Conservation (phyloP, 106 monocot species). For the Platanthera guangdongensis region DNA sequence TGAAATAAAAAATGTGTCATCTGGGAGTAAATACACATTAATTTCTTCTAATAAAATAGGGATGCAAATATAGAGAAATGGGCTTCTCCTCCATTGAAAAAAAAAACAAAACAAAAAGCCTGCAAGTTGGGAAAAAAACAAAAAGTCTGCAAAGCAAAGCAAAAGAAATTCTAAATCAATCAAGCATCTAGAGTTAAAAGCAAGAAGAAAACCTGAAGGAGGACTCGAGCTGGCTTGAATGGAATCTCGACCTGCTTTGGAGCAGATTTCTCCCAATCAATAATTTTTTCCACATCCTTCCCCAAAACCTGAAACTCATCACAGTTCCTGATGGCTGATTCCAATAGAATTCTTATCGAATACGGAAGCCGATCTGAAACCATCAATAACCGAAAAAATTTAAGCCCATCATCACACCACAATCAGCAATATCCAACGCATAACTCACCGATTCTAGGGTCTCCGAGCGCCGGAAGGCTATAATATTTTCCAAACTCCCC, state of each 20-base stretch:
- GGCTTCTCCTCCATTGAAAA: neutral
- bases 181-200: neutral
- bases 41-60: neutral
- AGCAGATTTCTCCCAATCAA: slow-evolving; percentile 89
- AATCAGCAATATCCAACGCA: neutral
- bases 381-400: neutral
- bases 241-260: slow-evolving; percentile 91
- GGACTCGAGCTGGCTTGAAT: slow-evolving; percentile 90
- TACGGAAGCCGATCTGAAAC: slow-evolving; percentile 76
- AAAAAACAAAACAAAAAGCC: neutral
- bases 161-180: neutral
- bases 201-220: slow-evolving; percentile 58
- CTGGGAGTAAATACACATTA: neutral
- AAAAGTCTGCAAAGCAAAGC: neutral
- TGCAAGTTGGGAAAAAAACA: neutral
- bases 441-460: slow-evolving; percentile 65
- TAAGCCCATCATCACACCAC: neutral
- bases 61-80: neutral
- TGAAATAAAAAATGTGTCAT: neutral
- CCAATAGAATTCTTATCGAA: slow-evolving; percentile 77
- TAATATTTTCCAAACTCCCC: slow-evolving; percentile 83
- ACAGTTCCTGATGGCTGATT: slow-evolving; percentile 91
- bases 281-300: slow-evolving; percentile 84
- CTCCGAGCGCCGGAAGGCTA: slow-evolving; percentile 63
- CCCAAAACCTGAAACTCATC: slow-evolving; percentile 80